Evolutionary conservation across 768 basidiomycete species (phyloP), one percentile per base, ranked within the genome.

Genomic region (Kwoniella sp.): DNA sequence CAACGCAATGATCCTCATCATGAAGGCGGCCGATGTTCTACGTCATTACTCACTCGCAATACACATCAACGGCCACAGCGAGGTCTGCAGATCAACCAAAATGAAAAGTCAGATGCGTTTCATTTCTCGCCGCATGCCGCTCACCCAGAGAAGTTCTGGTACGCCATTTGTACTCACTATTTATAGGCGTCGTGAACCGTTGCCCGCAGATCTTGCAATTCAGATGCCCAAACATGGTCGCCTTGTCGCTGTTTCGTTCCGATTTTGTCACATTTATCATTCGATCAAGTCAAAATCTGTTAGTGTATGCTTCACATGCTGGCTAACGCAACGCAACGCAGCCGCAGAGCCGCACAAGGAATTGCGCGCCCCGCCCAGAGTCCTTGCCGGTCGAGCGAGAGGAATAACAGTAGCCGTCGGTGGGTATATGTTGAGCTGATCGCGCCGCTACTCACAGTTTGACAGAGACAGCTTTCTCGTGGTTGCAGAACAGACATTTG

Each of bases 121-220:
- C n/a, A n/a, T n/a, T n/a, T n/a, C n/a, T n/a, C n/a, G n/a, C n/a
- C n/a, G n/a, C n/a, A n/a, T n/a, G n/a, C n/a, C n/a, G n/a, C n/a
- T n/a, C n/a, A n/a, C n/a, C n/a, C n/a, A n/a, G n/a, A n/a, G n/a
- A n/a, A n/a, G n/a, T n/a, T n/a, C n/a, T n/a, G n/a, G n/a, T n/a
- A n/a, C n/a, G 25, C 17, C 15, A 45, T 38, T 17, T 17, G 20
- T 28, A 58, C 67, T 51, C 61, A 84, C 66, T 71, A 88, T 92
- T 92, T 86, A 59, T 90, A 89, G 81, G 95, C 89, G 74, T 91
- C 84, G 93, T 66, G 94, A 92, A 74, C 90, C 89, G 78, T 92
- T 96, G 75, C 91, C 91, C 60, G 90, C 95, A 68, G 89, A 92
- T 59, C 91, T 79, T 79, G 64, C 79, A 80, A n/a, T 64, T 63